Base-by-base conservation (phyloP, 805 yeast genomes). In the Hanseniaspora vineae region DNA sequence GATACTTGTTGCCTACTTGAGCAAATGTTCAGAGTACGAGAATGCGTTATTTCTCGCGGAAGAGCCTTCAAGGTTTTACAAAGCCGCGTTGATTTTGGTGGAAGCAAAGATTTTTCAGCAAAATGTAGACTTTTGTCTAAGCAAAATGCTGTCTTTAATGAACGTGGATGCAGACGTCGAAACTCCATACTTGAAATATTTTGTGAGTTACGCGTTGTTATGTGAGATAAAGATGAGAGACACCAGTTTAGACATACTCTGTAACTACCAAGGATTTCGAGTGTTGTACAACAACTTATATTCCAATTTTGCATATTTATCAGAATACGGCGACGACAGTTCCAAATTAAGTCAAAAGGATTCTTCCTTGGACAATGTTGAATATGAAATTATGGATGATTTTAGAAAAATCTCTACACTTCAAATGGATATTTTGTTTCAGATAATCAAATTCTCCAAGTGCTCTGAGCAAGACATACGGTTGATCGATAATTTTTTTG, bases 401-500 rank as follows among this genome's bases (percentile, higher is more conserved):
- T 61, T 56, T 57, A 64, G 64, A 45, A 66, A 69, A 51, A 56
- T 71, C 2, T 66, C 71, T 6, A 63, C 70, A 1, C 66, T 72
- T 5, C 68, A 73, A 49, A 58, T 80, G 56, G 80, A 75, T 53
- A 60, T 81, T 18, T 54, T 78, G 46, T 80, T 69, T 57, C 81
- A 78, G 54, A 59, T 78, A 51, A 73, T 82, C 58, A 70, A 73
- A 51, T 70, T 68, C 32, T 68, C 71, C 50, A 71, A 76, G 51
- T 59, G 80, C 37, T 59, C 65, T 1, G 48, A 59, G 2, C 62
- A 64, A 1, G 77, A 77, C 47, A 55, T 80, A 31, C 55, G 57
- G 9, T 49, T 60, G 14, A 59, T 81, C 39, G 71, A 71, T 44
- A 61, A 60, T 29, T 67, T 66, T 39, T 74, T 78, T 47, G 61